Evolutionary conservation across 208 protist genomes (phyloP), one percentile per base, ranked within the genome.

Genomic region (Trypanosoma conorhini): DNA sequence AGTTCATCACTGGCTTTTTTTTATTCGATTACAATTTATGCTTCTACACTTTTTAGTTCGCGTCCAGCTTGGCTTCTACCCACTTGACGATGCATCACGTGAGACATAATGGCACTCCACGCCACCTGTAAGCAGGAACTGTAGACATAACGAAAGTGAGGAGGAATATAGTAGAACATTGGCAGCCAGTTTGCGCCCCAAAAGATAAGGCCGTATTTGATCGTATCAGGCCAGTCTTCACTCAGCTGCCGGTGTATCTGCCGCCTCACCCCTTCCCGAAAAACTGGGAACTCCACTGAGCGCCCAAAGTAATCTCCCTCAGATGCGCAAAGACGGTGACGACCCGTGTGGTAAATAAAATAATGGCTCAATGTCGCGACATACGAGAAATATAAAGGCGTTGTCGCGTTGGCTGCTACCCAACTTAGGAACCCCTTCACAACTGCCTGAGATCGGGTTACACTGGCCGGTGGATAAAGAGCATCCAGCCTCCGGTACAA

Each of bases 111-210:
- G 3, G 81, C 84, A 63, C 81, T 89, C 90, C 87, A 95, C 55
- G 86, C 67, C 31, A 93, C 80, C 70, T 92, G 81, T 33, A 92
- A 38, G 9, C 55, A 61, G 13, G 82, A 83, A 9, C 74, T 77
- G 73, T 93, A 95, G 1, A 88, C 77, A 26, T 92, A 79, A 5
- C 91, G 77, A 50, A 94, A 90, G 70, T 94, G 86, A 7, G 77
- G 56, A 10, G 86, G 82, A 31, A 96, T 87, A 70, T 85, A 94
- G 76, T 93, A 94, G 68, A 96, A 94, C 74, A 96, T 81, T 15
- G 87, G 82, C 0, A 93, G 62, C 85, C 88, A 92, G 70, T 95
- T 92, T 17, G 86, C 21, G 3, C 81, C 73, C 90, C 90, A 93
- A 48, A 92, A 93, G 0, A 83, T n/a, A 56, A 92, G 65, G 1